Evolutionary conservation across 257 asterid genomes (phyloP), one percentile per base, ranked within the genome.

Genomic region (Hygrophila difformis): DNA sequence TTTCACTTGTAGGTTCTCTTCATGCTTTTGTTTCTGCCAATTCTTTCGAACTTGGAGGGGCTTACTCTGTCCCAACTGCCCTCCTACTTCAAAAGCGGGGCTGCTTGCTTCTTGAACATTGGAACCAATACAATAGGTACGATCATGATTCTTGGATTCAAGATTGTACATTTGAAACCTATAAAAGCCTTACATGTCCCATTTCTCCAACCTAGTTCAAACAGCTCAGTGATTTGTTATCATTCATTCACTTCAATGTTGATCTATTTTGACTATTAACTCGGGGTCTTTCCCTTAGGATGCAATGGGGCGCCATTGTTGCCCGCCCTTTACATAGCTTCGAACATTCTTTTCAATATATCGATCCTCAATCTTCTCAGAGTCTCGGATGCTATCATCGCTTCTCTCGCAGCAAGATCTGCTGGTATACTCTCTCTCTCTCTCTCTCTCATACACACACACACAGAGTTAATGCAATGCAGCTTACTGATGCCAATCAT

Each of bases 251-350:
- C n/a, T n/a, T n/a, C n/a, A n/a, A n/a, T n/a, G n/a, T n/a, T n/a
- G n/a, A n/a, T n/a, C n/a, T n/a, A n/a, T n/a, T n/a, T n/a, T n/a
- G n/a, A n/a, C 14, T 8, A 29, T 42, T 33, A 31, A 54, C 34
- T 21, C 7, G 41, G 6, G 28, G 14, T 33, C 9, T 21, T 41
- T 41, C 40, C 18, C 17, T 45, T 68, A 84, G 94, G 88, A 8
- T 84, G 93, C 61, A 66, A 74, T 38, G 94, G 94, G 56, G 83
- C 94, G 12, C 94, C 93, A 13, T 38, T 74, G 55, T 62, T 84
- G 35, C 94, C 94, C 34, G 49, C 77, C 36, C 72, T 84, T 28
- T 84, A 77, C 68, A 57, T 79, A 59, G 42, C 56, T 40, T 62
- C 75, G 47, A 84, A 80, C 61, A 61, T 77, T 49, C 68, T 70